phyloP scores from a whole-genome alignment of 139 green algal species.

The Diplosphaera chodatii region DNA sequence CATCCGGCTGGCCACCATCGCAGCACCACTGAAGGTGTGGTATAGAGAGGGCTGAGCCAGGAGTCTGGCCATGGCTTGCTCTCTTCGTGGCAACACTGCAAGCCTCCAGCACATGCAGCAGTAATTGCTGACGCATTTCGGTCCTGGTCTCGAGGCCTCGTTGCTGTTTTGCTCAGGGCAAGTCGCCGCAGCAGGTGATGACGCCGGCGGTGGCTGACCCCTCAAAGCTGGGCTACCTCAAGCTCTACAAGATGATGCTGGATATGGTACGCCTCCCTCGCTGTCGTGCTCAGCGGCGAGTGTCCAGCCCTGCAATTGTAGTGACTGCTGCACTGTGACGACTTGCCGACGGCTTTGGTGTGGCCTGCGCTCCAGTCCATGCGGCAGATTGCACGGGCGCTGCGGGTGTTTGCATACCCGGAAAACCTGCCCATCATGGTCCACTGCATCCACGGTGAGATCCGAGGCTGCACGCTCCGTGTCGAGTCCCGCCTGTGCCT shows the following conservation, averaged over 20 bases:
- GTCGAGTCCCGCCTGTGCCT: no score
- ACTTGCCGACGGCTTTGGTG: no score
- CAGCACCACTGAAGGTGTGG: neutral
- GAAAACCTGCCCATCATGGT: constrained; percentile 25
- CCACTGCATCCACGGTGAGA: constrained; percentile 44
- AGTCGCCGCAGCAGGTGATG: constrained; percentile 9
- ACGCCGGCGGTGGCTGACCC: constrained; percentile 38
- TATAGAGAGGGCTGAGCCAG: no score
- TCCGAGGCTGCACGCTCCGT: no score
- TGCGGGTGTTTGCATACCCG: constrained; percentile 24
- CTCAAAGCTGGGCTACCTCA: constrained; percentile 35
- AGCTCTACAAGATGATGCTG: constrained; percentile 26
- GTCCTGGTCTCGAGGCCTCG: neutral
- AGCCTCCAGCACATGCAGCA: no score
- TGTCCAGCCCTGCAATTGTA: no score
- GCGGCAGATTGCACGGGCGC: constrained; percentile 16
- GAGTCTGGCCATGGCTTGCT: neutral
- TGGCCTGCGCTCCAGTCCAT: constrained; percentile 19
- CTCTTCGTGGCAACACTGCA: no score
- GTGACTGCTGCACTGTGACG: no score
- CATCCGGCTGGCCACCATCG: neutral
- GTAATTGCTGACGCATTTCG: no score
- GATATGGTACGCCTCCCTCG: constrained; percentile 2
- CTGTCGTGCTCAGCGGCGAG: no score
- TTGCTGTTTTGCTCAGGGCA: neutral